phyloP scores from a whole-genome alignment of 441 rosid genomes.

The Euphorbia neoarborescens region DNA sequence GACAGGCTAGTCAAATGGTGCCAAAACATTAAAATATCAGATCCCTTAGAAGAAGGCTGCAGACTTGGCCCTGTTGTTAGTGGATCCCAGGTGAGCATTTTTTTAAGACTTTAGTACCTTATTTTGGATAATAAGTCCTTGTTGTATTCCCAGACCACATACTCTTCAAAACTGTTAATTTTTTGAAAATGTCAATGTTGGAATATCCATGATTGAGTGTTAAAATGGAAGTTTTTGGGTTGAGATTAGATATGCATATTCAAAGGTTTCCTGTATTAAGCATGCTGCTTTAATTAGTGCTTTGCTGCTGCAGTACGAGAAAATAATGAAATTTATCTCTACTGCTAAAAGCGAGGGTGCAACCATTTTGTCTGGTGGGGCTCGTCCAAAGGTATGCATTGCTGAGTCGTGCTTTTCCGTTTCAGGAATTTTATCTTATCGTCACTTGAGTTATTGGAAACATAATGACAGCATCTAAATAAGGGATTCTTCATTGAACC shows the following conservation, averaged over 20 bases:
- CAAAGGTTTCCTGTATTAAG: neutral
- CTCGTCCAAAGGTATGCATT: constrained; percentile 55
- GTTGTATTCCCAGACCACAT: neutral
- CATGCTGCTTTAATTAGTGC: constrained; percentile 14
- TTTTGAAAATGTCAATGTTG: neutral
- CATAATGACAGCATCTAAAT: constrained; percentile 56
- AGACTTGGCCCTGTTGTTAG: constrained; percentile 91
- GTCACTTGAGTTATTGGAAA: constrained; percentile 15
- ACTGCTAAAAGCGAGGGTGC: constrained; percentile 88
- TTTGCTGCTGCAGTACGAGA: constrained; percentile 57
- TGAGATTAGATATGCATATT: constrained; percentile 6
- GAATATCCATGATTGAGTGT: neutral
- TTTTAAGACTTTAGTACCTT: constrained; percentile 4
- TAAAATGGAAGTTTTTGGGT: neutral
- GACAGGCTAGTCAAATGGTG: constrained; percentile 76
- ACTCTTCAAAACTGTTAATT: neutral
- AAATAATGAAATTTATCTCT: constrained; percentile 57
- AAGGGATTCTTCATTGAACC: constrained; percentile 83
- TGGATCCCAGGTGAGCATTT: constrained; percentile 52
- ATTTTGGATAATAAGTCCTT: neutral
- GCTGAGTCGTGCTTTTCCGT: constrained; percentile 8
- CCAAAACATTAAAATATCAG: constrained; percentile 75
- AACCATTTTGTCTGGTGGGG: constrained; percentile 70
- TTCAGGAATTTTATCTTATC: constrained; percentile 11
- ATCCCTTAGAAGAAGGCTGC: constrained; percentile 92